These are phyloP conservation scores for Eucalyptus victrix DNA, from an alignment of 345 rosid species.

Conservation along the genomic window DNA sequence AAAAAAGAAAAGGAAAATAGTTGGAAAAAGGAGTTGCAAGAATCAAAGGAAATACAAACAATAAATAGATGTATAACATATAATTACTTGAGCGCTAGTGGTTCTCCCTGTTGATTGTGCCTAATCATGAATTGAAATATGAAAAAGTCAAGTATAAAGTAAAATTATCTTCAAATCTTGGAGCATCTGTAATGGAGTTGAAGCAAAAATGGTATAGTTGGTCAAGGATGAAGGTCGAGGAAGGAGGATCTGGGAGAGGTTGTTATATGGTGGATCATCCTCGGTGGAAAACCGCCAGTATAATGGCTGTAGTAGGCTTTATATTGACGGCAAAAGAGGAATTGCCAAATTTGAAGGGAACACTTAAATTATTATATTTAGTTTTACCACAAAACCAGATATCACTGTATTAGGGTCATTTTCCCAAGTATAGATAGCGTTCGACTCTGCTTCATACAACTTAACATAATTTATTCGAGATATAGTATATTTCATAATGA, in stretches of 20 bases:
- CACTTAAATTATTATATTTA: too few species aligned
- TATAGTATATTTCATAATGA: too few species aligned
- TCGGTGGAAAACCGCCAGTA: background rate
- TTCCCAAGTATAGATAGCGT: too few species aligned
- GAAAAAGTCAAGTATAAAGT: background rate
- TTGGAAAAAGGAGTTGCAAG: too few species aligned
- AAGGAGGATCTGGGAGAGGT: background rate
- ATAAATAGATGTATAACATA: background rate
- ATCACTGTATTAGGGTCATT: too few species aligned
- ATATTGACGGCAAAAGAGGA: background rate
- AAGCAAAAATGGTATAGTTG: background rate
- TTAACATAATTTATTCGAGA: too few species aligned
- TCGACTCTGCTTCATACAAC: too few species aligned
- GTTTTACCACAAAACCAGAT: accelerated
- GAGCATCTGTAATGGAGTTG: background rate
- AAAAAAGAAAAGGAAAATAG: too few species aligned
- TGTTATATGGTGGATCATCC: background rate
- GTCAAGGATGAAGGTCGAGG: background rate
- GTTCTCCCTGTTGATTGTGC: background rate
- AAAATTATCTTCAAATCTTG: background rate
- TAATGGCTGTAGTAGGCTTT: background rate
- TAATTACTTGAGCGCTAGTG: background rate
- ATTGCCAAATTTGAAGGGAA: too few species aligned
- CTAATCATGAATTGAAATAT: background rate
- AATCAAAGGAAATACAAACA: too few species aligned